Base-by-base conservation (phyloP, 345 rosid genomes). In the Bruguiera sexangula region DNA sequence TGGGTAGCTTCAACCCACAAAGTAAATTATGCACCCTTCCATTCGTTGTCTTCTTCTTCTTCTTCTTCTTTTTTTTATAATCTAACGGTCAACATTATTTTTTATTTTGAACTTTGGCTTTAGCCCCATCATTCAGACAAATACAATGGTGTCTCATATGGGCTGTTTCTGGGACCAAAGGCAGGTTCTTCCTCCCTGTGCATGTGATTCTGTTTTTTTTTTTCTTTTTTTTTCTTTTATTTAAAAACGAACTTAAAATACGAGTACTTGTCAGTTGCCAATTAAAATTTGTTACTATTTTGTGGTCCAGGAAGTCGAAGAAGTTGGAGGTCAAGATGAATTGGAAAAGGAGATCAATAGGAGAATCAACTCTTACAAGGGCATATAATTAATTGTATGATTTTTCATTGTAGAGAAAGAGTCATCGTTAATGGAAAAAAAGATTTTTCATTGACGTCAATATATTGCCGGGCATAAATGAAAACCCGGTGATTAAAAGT, bases 1-100 rank as follows among this genome's bases (percentile, higher is more conserved):
- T 69, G 56, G 70, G 86, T 86, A 1, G 90, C 93, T 46, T 87
- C 87, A 11, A 90, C 89, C 13, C 93, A 86, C 75, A 87, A 77
- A 65, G 93, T 88, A 75, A 61, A 24, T 22, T 34, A 27, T 51
- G 22, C 9, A 3, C 21, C 16, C 39, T n/a, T 32, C 31, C 59
- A n/a, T 63, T 13, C 21, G 31, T 27, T 6, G 32, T 30, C 32
- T 30, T 30, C 31, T 30, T 32, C 34, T 32, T 6, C 1, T 11
- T 20, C 34, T 59, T 37, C 60, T 8, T 13, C n/a, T 4, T 13
- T 4, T 4, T 67, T 29, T 61, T 54, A n/a, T 19, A 63, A 63
- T 26, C 61, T 70, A 30, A 70, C 68, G 24, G 31, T 48, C 56
- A 30, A 53, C 32, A 34, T 63, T 31, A n/a, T 53, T 37, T 0